Conservation (phyloP, 2,329 filamentous ascomycete genomes). For the Talaromyces sp. region DNA sequence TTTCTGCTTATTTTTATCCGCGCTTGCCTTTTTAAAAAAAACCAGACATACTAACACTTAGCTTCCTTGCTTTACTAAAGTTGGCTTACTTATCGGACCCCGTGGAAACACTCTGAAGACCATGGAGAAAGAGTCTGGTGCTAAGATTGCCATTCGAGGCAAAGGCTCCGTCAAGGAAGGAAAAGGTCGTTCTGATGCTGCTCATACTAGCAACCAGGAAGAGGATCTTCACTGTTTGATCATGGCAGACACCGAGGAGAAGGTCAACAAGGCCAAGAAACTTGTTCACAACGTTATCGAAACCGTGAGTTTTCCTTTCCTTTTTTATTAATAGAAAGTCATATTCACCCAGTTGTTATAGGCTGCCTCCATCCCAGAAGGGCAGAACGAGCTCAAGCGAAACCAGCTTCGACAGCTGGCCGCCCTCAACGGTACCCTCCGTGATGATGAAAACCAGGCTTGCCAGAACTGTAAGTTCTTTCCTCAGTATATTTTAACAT, state of each 20-base stretch:
- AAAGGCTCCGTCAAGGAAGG: slow-evolving; percentile 99
- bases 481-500: too few species aligned
- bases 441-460: slow-evolving; percentile 98
- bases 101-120: slow-evolving; percentile 99
- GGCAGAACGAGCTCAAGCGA: slow-evolving; percentile 97
- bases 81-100: slow-evolving; percentile 99
- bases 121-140: slow-evolving; percentile 95
- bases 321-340: background rate
- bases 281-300: slow-evolving; percentile 98
- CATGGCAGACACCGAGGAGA: slow-evolving; percentile 99
- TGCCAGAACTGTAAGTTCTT: slow-evolving; percentile 87
- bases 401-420: slow-evolving; percentile 97
- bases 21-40: slow-evolving; percentile 25
- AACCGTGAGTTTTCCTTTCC: slow-evolving; percentile 62
- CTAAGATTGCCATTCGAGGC: slow-evolving; percentile 98
- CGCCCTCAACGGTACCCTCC: slow-evolving; percentile 95
- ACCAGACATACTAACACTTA: slow-evolving; percentile 78
- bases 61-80: slow-evolving; percentile 72
- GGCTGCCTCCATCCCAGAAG: slow-evolving; percentile 97
- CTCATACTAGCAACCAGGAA: slow-evolving; percentile 99
- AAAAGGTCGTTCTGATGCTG: slow-evolving; percentile 96
- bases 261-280: slow-evolving; percentile 98
- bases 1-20: background rate
- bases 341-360: slow-evolving; percentile 34
- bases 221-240: slow-evolving; percentile 98